These are phyloP conservation scores for Pyricularia sp. DNA, from an alignment of 2,329 filamentous ascomycete species.

Conservation along the genomic window DNA sequence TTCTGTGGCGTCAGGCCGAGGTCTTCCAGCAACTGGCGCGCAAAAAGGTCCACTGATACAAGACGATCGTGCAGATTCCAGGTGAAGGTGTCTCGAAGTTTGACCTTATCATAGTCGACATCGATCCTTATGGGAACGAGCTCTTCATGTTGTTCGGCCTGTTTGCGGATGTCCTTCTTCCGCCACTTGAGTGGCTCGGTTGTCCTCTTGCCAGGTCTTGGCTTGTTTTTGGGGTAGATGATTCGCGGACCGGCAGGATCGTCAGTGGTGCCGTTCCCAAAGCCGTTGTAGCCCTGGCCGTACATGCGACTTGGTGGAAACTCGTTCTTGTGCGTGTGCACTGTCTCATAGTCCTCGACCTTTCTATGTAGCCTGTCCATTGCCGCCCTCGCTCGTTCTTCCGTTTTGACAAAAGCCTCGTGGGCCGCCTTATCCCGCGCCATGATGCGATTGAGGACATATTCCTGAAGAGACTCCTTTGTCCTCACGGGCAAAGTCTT, in stretches of 20 bases:
- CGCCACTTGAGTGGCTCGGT: slow-evolving; percentile 64
- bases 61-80: slow-evolving; percentile 95
- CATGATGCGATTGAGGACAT: slow-evolving; percentile 45
- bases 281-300: slow-evolving; percentile 76
- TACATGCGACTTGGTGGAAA: slow-evolving; percentile 51
- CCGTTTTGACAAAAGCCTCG: slow-evolving; percentile 42
- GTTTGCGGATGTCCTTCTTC: slow-evolving; percentile 71
- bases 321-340: slow-evolving; percentile 45
- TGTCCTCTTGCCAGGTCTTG: slow-evolving; percentile 66
- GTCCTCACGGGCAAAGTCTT: slow-evolving; percentile 19
- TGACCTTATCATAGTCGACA: slow-evolving; percentile 91
- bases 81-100: slow-evolving; percentile 92
- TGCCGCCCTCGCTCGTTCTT: slow-evolving; percentile 42
- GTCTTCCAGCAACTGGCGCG: slow-evolving; percentile 84
- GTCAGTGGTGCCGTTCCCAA: slow-evolving; percentile 80
- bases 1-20: slow-evolving; percentile 69
- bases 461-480: slow-evolving; percentile 43
- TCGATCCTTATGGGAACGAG: slow-evolving; percentile 86
- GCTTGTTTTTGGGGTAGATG: slow-evolving; percentile 71
- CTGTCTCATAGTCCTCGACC: slow-evolving; percentile 55
- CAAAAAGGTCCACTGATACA: slow-evolving; percentile 71
- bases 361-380: slow-evolving; percentile 35
- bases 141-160: slow-evolving; percentile 86
- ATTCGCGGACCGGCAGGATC: slow-evolving; percentile 49
- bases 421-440: slow-evolving; percentile 45